phyloP scores from a whole-genome alignment of 352 stramenopile genomes.

The Globisporangium rhizosaccharum region DNA sequence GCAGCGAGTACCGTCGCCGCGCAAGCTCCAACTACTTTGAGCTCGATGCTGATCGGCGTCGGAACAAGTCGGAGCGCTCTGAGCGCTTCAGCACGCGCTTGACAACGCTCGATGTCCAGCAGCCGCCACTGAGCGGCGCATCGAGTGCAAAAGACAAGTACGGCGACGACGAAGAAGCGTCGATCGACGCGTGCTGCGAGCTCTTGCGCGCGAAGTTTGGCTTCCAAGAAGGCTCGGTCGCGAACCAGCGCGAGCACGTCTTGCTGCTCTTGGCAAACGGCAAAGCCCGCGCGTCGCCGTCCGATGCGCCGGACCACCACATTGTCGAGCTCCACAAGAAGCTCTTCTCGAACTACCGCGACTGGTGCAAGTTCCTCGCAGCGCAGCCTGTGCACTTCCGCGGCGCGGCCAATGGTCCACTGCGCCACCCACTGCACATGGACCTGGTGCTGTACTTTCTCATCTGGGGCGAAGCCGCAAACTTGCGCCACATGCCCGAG shows the following conservation, averaged over 20 bases:
- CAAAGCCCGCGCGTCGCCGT: conserved; percentile 45
- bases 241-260: conserved; percentile 82
- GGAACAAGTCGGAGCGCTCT: conserved; percentile 65
- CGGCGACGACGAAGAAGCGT: conserved; percentile 64
- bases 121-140: conserved; percentile 14
- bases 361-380: conserved; percentile 71
- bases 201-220: conserved; percentile 77
- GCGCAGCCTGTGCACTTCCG: conserved; percentile 70
- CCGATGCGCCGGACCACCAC: conserved; percentile 47
- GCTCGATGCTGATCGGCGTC: conserved; percentile 61
- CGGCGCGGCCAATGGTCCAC: conserved; percentile 6
- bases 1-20: conserved; percentile 31
- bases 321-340: conserved; percentile 63
- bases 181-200: conserved; percentile 80
- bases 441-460: conserved; percentile 96
- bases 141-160: conserved; percentile 6
- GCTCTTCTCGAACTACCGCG: conserved; percentile 66
- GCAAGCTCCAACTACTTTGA: conserved; percentile 85
- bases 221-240: conserved; percentile 78
- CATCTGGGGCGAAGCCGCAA: conserved; percentile 96
- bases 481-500: conserved; percentile 96
- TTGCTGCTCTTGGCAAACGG: conserved; percentile 75
- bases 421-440: conserved; percentile 51
- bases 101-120: conserved; percentile 49
- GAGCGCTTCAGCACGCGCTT: conserved; percentile 55